These are phyloP conservation scores for Fragosphaeria purpurea DNA, from an alignment of 2,329 filamentous ascomycete genomes.

Conservation along the genomic window DNA sequence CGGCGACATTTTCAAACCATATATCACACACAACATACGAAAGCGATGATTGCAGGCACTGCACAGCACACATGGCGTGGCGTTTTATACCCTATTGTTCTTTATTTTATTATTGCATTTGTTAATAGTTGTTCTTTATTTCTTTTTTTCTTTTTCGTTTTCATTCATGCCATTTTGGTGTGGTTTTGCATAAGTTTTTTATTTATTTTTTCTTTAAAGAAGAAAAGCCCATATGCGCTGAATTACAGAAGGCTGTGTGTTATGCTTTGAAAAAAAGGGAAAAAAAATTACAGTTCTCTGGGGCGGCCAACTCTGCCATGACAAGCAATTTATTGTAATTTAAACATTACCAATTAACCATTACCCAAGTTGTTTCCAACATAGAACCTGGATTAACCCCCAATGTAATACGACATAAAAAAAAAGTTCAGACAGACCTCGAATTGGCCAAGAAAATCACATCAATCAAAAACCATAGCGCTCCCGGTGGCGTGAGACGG, in stretches of 20 bases:
- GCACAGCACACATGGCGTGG: not conserved
- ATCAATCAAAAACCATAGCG: slow-evolving; percentile 2
- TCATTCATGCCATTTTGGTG: no score
- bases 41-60: not conserved
- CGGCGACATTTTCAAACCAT: not conserved
- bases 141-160: slow-evolving; percentile 9
- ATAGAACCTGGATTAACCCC: no score
- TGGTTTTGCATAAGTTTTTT: no score
- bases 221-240: no score
- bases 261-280: no score
- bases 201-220: no score
- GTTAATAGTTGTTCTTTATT: slow-evolving; percentile 1
- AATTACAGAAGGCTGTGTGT: no score
- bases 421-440: not conserved
- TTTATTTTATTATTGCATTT: not conserved
- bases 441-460: not conserved
- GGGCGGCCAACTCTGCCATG: no score
- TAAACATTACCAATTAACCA: no score
- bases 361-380: no score
- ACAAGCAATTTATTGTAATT: not conserved
- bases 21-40: not conserved
- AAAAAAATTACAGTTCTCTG: no score
- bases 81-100: slow-evolving; percentile 5
- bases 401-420: not conserved
- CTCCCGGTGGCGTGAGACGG: slow-evolving; percentile 5